These are phyloP conservation scores for Skeletonema potamos DNA, from an alignment of 108 stramenopile genomes.

Conservation along the genomic window DNA sequence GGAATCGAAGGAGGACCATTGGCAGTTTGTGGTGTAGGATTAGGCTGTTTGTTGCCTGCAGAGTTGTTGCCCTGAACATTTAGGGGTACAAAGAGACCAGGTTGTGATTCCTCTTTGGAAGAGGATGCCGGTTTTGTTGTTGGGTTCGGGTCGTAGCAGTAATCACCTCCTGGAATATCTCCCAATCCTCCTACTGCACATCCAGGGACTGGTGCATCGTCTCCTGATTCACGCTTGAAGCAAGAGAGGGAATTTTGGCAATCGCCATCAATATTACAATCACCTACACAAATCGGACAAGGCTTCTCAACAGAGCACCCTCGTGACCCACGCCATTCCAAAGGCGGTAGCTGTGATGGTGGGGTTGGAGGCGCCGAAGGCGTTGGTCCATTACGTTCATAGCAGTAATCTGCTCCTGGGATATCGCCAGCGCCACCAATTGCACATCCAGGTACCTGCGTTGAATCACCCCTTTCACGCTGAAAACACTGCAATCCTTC, in stretches of 20 bases:
- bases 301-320: slow-evolving; percentile 29
- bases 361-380: slow-evolving; percentile 4
- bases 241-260: slow-evolving; percentile 19
- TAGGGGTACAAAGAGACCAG: no score
- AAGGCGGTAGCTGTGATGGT: background rate
- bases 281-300: slow-evolving; percentile 34
- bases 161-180: slow-evolving; percentile 46
- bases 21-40: background rate
- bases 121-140: background rate
- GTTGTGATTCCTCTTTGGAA: background rate
- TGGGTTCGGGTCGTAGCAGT: slow-evolving; percentile 19
- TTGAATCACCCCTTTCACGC: slow-evolving; percentile 27
- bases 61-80: no score
- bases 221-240: slow-evolving; percentile 18
- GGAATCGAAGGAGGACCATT: background rate
- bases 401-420: slow-evolving; percentile 44
- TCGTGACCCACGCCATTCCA: slow-evolving; percentile 31
- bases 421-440: slow-evolving; percentile 27
- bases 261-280: slow-evolving; percentile 34
- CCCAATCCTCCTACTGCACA: slow-evolving; percentile 35
- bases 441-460: slow-evolving; percentile 41
- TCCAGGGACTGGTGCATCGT: slow-evolving; percentile 23
- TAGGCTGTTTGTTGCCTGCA: background rate
- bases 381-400: slow-evolving; percentile 2
- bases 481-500: slow-evolving; percentile 40